Percentiles rank a stretch among this genome's conserved stretches.
These are phyloP conservation scores for Conticribra guillardii DNA, from an alignment of 108 stramenopile genomes.

Conservation along the genomic window DNA sequence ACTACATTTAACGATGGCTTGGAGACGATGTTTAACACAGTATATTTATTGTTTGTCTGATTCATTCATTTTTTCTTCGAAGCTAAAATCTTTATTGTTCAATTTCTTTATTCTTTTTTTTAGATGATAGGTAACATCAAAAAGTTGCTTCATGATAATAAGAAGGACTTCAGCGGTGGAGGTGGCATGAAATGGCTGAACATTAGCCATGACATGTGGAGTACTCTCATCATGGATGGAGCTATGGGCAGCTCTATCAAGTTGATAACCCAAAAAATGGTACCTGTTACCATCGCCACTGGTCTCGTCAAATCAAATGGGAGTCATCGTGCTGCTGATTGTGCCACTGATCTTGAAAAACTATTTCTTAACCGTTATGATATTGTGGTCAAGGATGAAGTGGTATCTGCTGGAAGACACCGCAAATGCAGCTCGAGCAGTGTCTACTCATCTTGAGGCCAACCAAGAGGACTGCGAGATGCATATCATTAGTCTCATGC, in stretches of 20 bases:
- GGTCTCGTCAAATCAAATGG: neutral
- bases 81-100: neutral
- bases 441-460: neutral
- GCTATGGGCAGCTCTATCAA: neutral
- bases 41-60: neutral
- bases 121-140: neutral
- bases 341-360: too few species aligned
- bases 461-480: neutral
- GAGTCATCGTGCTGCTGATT: neutral
- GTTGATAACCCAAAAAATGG: neutral
- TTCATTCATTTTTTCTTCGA: neutral
- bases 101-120: neutral
- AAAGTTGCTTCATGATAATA: neutral
- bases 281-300: neutral
- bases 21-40: neutral
- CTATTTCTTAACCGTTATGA: too few species aligned
- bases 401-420: too few species aligned
- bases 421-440: neutral
- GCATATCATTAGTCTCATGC: neutral
- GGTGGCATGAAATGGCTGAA: neutral
- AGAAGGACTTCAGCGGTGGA: neutral
- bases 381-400: too few species aligned
- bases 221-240: neutral
- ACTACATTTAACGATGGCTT: neutral
- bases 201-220: neutral